Conservation (phyloP, 129 eudicot genomes). For the Tagetes patula region DNA sequence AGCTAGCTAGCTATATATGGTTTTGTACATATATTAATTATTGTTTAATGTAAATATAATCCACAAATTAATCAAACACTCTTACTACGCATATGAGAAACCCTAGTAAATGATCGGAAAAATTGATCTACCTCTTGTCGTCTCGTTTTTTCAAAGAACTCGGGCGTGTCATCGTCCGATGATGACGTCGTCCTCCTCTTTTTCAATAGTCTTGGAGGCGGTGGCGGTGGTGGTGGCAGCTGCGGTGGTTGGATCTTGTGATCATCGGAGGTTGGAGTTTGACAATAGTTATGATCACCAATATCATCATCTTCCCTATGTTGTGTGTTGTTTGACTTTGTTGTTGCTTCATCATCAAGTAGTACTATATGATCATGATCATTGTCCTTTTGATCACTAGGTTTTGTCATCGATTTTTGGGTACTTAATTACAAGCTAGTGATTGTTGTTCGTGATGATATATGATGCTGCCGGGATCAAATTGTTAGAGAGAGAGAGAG, state of each 20-base stretch:
- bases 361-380: neutral
- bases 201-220: constrained; percentile 8
- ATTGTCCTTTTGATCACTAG: constrained; percentile 2
- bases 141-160: constrained; percentile 31
- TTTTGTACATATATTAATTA: too few relatives aligned
- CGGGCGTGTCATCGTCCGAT: constrained; percentile 1
- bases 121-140: constrained; percentile 36
- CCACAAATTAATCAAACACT: constrained; percentile 21
- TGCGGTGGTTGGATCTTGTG: constrained; percentile 30
- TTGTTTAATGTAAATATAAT: neutral
- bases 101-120: constrained; percentile 32
- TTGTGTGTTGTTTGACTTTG: constrained; percentile 25
- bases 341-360: constrained; percentile 10
- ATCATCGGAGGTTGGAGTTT: constrained; percentile 36
- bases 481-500: too few relatives aligned
- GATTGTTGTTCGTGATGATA: too few relatives aligned
- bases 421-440: neutral
- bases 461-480: too few relatives aligned
- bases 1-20: too few relatives aligned
- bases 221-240: constrained; percentile 21
- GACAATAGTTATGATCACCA: neutral
- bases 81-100: constrained; percentile 33
- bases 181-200: constrained; percentile 10
- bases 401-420: neutral
- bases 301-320: neutral